Base-by-base conservation (phyloP, 225 moss, liverwort and hornwort species). In the Pseudisothecium myosuroides region DNA sequence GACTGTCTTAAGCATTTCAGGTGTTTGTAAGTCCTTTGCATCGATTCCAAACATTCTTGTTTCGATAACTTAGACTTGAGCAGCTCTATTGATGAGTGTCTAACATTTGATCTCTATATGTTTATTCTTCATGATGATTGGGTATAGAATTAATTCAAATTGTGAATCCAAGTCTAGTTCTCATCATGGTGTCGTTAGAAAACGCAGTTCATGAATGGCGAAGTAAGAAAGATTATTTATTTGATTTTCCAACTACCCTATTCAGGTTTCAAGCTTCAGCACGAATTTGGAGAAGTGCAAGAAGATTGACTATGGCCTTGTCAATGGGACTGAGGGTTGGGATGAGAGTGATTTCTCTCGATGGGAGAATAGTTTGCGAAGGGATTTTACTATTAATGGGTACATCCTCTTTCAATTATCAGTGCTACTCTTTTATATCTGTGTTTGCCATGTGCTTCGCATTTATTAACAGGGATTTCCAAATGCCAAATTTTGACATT, bases 341-440 rank as follows among this genome's bases (percentile, higher is more conserved):
- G 94, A 96, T 91, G 93, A 93, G 54, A 92, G 94, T 84, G 99
- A 99, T 89, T 96, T 95, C 88, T 95, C 96, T 75, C 96, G 99
- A 59, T 97, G 97, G 96, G 95, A 97, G 81, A 99, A 99, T 89
- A 93, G 94, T 72, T 77, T 95, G 50, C 95, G 95, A 81, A 94
- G 99, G 60, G 99, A 99, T 90, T 96, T 99, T 88, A 99, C 99
- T 81, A 88, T 99, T 49, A 99, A 97, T 88, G 99, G 97, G 98
- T 99, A 94, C 87, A 84, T 72, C 62, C 79, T 76, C 49, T 11
- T 82, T 56, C 66, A 77, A 55, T 45, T 83, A 65, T 34, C 28
- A 32, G 23, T 73, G 29, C 72, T 27, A 26, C 68, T 79, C 22
- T 87, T 64, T 58, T 75, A 47, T 77, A 34, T 87, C 39, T 31